Conservation (phyloP, 2,329 filamentous ascomycete species). For the Colletotrichum siamense region DNA sequence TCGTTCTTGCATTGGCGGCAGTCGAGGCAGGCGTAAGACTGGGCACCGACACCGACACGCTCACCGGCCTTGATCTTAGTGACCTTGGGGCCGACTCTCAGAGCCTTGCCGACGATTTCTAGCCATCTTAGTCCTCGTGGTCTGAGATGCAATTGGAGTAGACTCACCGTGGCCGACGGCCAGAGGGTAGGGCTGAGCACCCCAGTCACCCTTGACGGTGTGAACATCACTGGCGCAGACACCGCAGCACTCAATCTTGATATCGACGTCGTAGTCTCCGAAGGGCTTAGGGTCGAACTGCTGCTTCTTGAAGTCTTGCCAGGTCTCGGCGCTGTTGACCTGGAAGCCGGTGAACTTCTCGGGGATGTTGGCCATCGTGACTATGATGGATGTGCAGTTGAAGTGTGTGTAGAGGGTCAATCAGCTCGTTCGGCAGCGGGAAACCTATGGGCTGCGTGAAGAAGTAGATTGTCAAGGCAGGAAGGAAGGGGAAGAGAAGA, state of each 20-base stretch:
- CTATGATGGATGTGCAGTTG: neutral
- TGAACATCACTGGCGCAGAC: conserved; percentile 77
- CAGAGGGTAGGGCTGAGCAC: conserved; percentile 64
- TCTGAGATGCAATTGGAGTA: neutral
- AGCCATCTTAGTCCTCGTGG: conserved; percentile 22
- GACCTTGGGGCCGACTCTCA: conserved; percentile 71
- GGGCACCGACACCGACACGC: conserved; percentile 73
- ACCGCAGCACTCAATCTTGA: conserved; percentile 84
- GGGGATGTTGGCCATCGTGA: conserved; percentile 54
- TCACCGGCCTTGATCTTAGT: conserved; percentile 65
- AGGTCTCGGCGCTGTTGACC: conserved; percentile 57
- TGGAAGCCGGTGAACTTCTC: conserved; percentile 68
- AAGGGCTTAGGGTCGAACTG: conserved; percentile 86
- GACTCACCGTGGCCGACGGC: conserved; percentile 69
- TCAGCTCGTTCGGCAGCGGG: neutral
- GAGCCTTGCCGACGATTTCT: conserved; percentile 73
- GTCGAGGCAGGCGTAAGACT: conserved; percentile 68
- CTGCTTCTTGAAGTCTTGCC: conserved; percentile 70
- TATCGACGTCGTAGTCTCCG: conserved; percentile 84
- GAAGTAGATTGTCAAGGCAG: neutral
- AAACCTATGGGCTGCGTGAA: neutral
- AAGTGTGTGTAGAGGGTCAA: neutral
- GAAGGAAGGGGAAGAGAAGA: neutral
- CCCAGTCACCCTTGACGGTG: conserved; percentile 74
- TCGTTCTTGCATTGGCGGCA: conserved; percentile 70